Percentiles rank a stretch among this genome's conserved stretches.
These are phyloP conservation scores for Escallonia herrerae DNA, from an alignment of 129 eudicot genomes.

Conservation along the genomic window DNA sequence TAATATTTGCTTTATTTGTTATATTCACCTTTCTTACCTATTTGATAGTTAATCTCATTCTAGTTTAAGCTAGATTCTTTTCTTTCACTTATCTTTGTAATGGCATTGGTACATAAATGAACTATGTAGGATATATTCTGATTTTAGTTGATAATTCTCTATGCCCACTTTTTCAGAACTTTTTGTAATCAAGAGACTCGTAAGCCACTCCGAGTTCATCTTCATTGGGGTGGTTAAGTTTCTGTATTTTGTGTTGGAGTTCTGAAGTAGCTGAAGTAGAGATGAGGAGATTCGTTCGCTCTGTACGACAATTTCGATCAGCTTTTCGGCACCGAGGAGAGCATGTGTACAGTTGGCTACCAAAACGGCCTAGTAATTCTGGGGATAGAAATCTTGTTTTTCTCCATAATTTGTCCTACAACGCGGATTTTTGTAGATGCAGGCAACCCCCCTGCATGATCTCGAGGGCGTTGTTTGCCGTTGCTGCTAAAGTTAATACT, in stretches of 20 bases:
- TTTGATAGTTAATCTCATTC: background rate
- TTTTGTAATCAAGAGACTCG: conserved; percentile 1
- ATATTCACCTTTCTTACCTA: background rate
- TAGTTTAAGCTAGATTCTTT: background rate
- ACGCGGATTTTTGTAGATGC: conserved; percentile 14
- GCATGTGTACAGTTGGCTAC: conserved; percentile 9
- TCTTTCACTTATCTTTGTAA: background rate
- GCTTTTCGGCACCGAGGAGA: conserved; percentile 26
- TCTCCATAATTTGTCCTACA: conserved; percentile 11
- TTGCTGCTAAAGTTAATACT: conserved; percentile 33
- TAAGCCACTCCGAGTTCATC: conserved; percentile 19
- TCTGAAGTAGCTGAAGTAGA: conserved; percentile 31
- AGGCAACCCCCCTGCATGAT: conserved; percentile 26
- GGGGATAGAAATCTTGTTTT: conserved; percentile 18
- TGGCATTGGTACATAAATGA: background rate
- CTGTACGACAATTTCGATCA: conserved; percentile 25
- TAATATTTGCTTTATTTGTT: background rate
- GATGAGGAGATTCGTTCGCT: conserved; percentile 42
- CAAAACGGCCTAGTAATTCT: conserved; percentile 15
- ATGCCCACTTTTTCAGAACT: conserved; percentile 9
- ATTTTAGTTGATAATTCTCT: background rate
- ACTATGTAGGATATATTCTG: background rate
- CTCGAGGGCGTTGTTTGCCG: conserved; percentile 37
- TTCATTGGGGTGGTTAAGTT: conserved; percentile 23
- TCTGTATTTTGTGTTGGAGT: conserved; percentile 4